phyloP scores from a whole-genome alignment of 1,139 yeast species.

The Kodamaea plutei region DNA sequence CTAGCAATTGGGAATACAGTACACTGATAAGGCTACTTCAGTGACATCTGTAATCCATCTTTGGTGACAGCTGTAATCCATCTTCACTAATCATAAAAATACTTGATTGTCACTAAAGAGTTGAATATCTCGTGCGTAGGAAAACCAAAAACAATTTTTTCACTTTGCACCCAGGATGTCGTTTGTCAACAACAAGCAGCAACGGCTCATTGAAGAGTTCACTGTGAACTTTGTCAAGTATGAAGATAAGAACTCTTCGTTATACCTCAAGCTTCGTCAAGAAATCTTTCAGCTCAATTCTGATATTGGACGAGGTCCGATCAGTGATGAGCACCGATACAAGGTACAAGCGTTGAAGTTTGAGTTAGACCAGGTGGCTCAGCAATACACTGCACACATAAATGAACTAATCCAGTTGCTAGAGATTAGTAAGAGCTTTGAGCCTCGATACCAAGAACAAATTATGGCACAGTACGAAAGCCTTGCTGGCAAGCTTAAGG shows the following conservation, averaged over 20 bases:
- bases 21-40: no score
- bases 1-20: no score
- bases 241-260: constrained; percentile 31
- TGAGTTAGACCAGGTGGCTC: constrained; percentile 27
- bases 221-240: constrained; percentile 28
- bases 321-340: constrained; percentile 11
- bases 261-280: constrained; percentile 33
- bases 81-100: no score
- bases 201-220: constrained; percentile 31
- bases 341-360: constrained; percentile 19
- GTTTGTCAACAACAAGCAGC: constrained; percentile 28
- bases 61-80: no score
- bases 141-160: no score
- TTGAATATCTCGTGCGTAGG: no score
- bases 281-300: constrained; percentile 25
- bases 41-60: no score
- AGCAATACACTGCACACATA: constrained; percentile 25
- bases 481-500: constrained; percentile 17
- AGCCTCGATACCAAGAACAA: constrained; percentile 18
- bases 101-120: no score
- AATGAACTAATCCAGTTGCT: constrained; percentile 19
- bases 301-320: constrained; percentile 9
- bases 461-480: constrained; percentile 20
- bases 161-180: no score
- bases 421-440: constrained; percentile 15